Percentiles rank a stretch among this genome's conserved stretches.
Conservation (phyloP, 2,329 filamentous ascomycete species). For the Calonectria pseudoreteaudii region DNA sequence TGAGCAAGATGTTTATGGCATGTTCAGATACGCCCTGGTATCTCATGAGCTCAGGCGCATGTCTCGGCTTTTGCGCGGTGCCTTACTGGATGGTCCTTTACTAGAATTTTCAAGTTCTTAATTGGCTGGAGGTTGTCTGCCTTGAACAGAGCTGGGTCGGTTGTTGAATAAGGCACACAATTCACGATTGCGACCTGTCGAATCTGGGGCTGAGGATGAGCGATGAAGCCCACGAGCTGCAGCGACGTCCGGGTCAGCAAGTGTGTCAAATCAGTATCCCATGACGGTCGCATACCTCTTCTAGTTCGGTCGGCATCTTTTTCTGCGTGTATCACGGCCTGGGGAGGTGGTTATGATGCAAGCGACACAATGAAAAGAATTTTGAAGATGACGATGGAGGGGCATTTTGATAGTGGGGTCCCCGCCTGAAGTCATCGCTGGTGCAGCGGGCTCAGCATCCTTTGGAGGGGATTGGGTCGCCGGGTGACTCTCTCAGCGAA, state of each 20-base stretch:
- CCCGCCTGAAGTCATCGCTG: slow-evolving; percentile 45
- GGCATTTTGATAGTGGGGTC: slow-evolving; percentile 43
- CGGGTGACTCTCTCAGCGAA: slow-evolving; percentile 37
- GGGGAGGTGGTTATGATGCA: slow-evolving; percentile 30
- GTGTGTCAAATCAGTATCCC: neutral
- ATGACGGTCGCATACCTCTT: slow-evolving; percentile 68
- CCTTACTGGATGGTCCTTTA: slow-evolving; percentile 84
- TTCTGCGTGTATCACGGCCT: slow-evolving; percentile 5
- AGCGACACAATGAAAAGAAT: slow-evolving; percentile 28
- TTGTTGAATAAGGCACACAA: slow-evolving; percentile 82
- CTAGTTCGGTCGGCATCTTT: slow-evolving; percentile 79
- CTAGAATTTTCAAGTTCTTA: slow-evolving; percentile 86
- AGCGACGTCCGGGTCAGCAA: slow-evolving; percentile 27
- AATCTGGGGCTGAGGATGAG: slow-evolving; percentile 91
- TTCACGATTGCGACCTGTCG: slow-evolving; percentile 88
- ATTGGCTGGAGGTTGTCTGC: slow-evolving; percentile 80
- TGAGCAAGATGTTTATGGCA: slow-evolving; percentile 90
- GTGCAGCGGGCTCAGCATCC: slow-evolving; percentile 38
- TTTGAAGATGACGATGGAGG: slow-evolving; percentile 42
- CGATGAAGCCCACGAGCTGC: slow-evolving; percentile 92
- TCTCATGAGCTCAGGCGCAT: slow-evolving; percentile 15
- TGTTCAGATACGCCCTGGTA: slow-evolving; percentile 89
- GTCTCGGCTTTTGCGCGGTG: neutral
- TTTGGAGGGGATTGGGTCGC: slow-evolving; percentile 28
- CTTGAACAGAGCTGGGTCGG: slow-evolving; percentile 87